Percentiles rank a stretch among this genome's conserved stretches.
phyloP scores from a whole-genome alignment of 2,329 filamentous ascomycete genomes.

The Botrytis porri region DNA sequence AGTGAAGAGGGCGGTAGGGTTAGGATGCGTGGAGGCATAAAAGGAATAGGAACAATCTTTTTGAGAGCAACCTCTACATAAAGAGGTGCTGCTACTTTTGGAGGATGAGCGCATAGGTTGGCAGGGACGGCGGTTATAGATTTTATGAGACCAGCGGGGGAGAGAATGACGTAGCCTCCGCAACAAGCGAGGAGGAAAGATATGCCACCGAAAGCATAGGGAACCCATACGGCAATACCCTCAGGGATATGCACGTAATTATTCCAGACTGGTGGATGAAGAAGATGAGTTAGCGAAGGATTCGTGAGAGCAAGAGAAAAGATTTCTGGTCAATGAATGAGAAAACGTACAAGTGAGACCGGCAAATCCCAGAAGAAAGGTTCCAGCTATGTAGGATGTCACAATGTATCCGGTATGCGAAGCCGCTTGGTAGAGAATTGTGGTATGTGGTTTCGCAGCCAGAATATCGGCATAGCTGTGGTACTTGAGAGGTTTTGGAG shows the following conservation, averaged over 20 bases:
- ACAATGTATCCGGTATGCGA: conserved; percentile 62
- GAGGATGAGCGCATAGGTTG: conserved; percentile 17
- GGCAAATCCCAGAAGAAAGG: conserved; percentile 52
- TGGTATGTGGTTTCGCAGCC: conserved; percentile 52
- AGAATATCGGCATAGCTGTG: conserved; percentile 53
- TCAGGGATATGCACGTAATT: conserved; percentile 50
- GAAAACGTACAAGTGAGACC: conserved; percentile 44
- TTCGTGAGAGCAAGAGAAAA: neutral
- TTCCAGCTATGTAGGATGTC: conserved; percentile 55
- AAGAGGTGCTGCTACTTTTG: conserved; percentile 33
- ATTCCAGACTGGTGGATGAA: conserved; percentile 36
- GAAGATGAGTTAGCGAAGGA: neutral
- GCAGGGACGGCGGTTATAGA: conserved; percentile 35
- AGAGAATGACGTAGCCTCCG: conserved; percentile 57
- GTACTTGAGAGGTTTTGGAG: conserved; percentile 27
- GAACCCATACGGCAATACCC: conserved; percentile 55
- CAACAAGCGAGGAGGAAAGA: conserved; percentile 58
- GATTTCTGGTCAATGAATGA: neutral
- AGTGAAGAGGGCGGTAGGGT: conserved; percentile 22
- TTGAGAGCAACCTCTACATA: conserved; percentile 50
- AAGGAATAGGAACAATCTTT: conserved; percentile 35
- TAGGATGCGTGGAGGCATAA: conserved; percentile 28
- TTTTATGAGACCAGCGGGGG: conserved; percentile 56
- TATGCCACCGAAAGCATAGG: conserved; percentile 54
- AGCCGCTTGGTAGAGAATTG: conserved; percentile 62